These are phyloP conservation scores for Boechera divaricarpa DNA, from an alignment of 345 rosid species.

Conservation along the genomic window DNA sequence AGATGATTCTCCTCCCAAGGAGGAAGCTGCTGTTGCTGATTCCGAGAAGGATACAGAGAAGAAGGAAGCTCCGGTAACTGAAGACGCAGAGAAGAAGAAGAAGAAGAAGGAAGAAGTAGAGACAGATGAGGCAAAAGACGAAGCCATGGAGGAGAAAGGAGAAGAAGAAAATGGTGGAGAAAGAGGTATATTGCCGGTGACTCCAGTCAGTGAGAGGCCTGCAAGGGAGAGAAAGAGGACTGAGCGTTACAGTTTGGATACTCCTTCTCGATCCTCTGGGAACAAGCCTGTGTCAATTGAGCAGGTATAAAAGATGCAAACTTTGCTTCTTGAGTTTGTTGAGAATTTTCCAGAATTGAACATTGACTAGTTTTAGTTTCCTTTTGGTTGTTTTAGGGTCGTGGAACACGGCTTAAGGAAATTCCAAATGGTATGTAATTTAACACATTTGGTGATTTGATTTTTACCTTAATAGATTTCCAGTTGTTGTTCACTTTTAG, in stretches of 20 bases:
- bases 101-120: slow-evolving; percentile 11
- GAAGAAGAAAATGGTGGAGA: slow-evolving; percentile 26
- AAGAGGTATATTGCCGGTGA: slow-evolving; percentile 44
- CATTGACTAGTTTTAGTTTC: slow-evolving; percentile 1
- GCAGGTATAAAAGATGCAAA: slow-evolving; percentile 52
- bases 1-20: slow-evolving; percentile 37
- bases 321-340: background rate
- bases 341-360: background rate
- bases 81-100: background rate
- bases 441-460: background rate
- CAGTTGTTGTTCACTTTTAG: background rate
- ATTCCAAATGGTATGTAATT: slow-evolving; percentile 82
- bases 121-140: slow-evolving; percentile 12
- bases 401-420: slow-evolving; percentile 81
- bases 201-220: slow-evolving; percentile 75
- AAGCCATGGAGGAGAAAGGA: slow-evolving; percentile 11
- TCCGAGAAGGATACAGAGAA: slow-evolving; percentile 26
- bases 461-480: background rate
- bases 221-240: slow-evolving; percentile 76
- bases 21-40: slow-evolving; percentile 30
- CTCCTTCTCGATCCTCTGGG: slow-evolving; percentile 57
- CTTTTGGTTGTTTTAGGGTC: slow-evolving; percentile 63
- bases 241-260: slow-evolving; percentile 71
- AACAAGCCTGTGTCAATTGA: slow-evolving; percentile 67
- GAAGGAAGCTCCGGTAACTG: slow-evolving; percentile 18